Evolutionary conservation across 768 basidiomycete species (phyloP), one percentile per base, ranked within the genome.

Genomic region (Calocybe indica): DNA sequence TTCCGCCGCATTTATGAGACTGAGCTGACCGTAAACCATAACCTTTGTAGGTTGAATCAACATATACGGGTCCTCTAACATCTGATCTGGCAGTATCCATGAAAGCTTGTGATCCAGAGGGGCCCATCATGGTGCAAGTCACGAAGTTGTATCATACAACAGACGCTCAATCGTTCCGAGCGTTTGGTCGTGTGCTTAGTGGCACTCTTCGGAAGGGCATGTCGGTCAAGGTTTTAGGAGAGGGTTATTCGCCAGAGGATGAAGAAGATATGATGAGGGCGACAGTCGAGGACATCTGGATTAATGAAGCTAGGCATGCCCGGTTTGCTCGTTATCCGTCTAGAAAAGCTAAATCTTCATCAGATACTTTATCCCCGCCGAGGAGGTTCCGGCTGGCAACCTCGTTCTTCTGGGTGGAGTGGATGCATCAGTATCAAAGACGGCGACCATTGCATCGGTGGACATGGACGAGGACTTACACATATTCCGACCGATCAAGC

Each of bases 161-260:
- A 5, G 96, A 99, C 58, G 96, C 96, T 6, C 91, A 91, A 58
- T 91, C 90, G 32, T 99, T 99, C 78, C 76, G 96, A 45, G 92
- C 96, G 6, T 97, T 94, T 59, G 96, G 95, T 34, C 82, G 96
- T 51, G 83, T 99, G 12, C 74, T 97, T 64, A 92, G 91, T 55
- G 96, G 96, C 13, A 96, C 94, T 0, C 66, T 97, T 15, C 73
- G 76, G 57, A 87, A 86, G 56, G 92, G 92, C 9, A 76, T 80
- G 75, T 73, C 83, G 32, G 75, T 99, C 53, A 97, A 96, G 70
- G 94, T 98, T n/a, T 73, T 99, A 6, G 96, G 96, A 48, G 96
- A 98, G 63, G 92, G 92, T 0, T 99, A 94, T 64, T 95, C 93
- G 10, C 89, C 91, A n/a, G 95, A 97, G 58, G 96, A 99, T 55